Evolutionary conservation across 2,329 filamentous ascomycete species (phyloP), one percentile per base, ranked within the genome.

Genomic region (Pseudopithomyces maydicus): DNA sequence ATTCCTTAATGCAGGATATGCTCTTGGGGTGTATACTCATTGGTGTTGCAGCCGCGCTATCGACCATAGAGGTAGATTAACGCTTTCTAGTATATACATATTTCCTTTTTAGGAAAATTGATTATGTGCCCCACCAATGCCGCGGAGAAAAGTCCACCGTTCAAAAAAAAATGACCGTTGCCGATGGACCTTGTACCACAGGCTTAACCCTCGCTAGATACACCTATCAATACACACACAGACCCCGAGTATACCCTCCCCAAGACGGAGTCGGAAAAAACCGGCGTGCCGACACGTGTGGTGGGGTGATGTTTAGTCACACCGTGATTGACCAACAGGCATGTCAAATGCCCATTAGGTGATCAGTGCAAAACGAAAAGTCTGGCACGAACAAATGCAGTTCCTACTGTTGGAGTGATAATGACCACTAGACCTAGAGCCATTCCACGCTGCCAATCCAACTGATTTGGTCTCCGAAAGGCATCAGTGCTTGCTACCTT

Each of bases 61-160:
- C 8, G 8, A 8, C 4, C 5, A 29, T 8, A 5, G 26, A 29
- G 26, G 26, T 8, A 29, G 4, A 4, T 29, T 29, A 36, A 36
- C 35, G 35, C 35, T 36, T 36, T 3, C 35, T 14, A 14, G 35
- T 36, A 36, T n/a, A 14, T 36, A 36, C 35, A 3, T n/a, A 11
- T 29, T 38, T 38, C 35, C 12, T 6, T 38, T 14, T 14, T 14
- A 6, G 35, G n/a, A 14, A 14, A n/a, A 38, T 35, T 7, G 45
- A 48, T 36, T 2, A 1, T 8, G 33, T 19, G 32, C 47, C 36
- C 22, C 35, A 36, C 43, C 45, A 36, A 17, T 20, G 45, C 55
- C 55, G 55, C 55, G 55, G 55, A 58, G 55, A 58, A 54, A 54
- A 26, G 33, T 41, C 46, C 19, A 47, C 39, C 32, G 14, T 12